These are phyloP conservation scores for Astrocystis sublimbata DNA, from an alignment of 495 filamentous ascomycete genomes.

Conservation along the genomic window DNA sequence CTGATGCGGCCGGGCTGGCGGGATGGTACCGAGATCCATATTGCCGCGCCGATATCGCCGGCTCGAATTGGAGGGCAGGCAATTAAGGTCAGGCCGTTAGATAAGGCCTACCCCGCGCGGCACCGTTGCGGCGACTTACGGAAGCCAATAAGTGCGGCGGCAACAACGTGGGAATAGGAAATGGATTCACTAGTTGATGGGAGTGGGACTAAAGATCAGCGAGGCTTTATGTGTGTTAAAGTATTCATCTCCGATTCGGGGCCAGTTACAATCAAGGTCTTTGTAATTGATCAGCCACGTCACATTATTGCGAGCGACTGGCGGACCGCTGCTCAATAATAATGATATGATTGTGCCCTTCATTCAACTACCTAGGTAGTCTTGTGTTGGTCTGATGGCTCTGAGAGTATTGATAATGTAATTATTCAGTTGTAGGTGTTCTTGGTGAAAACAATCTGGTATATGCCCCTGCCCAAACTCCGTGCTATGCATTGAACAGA, in stretches of 20 bases:
- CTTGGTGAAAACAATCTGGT: slow-evolving; percentile 26
- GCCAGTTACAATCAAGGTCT: background rate
- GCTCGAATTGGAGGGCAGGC: too few species aligned
- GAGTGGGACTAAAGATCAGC: background rate
- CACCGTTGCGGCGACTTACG: too few species aligned
- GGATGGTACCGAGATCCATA: background rate
- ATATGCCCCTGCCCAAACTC: slow-evolving; percentile 28
- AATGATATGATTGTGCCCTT: background rate
- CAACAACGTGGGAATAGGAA: background rate
- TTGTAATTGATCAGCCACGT: background rate
- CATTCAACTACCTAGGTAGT: background rate
- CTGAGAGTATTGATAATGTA: too few species aligned
- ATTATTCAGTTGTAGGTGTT: background rate
- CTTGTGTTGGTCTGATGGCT: background rate
- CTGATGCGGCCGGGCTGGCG: slow-evolving; percentile 1
- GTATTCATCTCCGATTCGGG: background rate
- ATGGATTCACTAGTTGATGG: background rate
- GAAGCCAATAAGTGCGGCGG: background rate
- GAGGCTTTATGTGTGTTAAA: background rate
- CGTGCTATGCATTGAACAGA: slow-evolving; percentile 29
- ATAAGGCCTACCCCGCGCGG: slow-evolving; percentile 4
- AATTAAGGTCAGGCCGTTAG: background rate
- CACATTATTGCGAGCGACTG: background rate
- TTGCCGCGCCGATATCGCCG: slow-evolving; percentile 16
- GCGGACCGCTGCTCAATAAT: background rate